Base-by-base conservation (phyloP, 768 basidiomycete species). In the Tylopilus sp. region DNA sequence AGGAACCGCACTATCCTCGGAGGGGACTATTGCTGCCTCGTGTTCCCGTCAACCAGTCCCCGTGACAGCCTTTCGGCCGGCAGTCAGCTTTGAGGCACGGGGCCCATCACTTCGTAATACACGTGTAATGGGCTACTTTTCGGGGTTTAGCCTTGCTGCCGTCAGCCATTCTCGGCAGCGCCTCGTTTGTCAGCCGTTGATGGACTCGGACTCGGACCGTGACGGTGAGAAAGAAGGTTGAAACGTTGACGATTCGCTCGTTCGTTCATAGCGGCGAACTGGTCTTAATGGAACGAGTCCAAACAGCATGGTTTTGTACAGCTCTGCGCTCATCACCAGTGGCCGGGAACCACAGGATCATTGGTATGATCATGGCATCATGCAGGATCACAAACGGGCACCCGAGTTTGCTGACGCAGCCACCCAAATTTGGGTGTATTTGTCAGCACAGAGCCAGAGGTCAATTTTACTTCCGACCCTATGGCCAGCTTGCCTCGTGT, bases 401-500 rank as follows among this genome's bases (percentile, higher is more conserved):
- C 52, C 60, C 57, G 56, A 25, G 40, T 54, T 61, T 53, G 59
- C 55, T 60, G 51, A 40, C 55, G 52, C 54, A 65, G 64, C 40
- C 33, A n/a, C 23, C 61, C 51, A 56, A 52, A 47, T 55, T 52
- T 51, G 50, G 59, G 13, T 11, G 1, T 35, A 28, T 67, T 65
- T 61, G 66, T 69, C 63, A 67, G 47, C 55, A 9, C 10, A 4
- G 20, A 28, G 31, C 48, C 40, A 36, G 15, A 59, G 11, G 22
- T 57, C 62, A 67, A 60, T 58, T 65, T 69, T 65, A 65, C 52
- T 47, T 44, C 33, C 33, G 44, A 46, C 48, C 53, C 48, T 52
- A 63, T 59, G 63, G 54, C 50, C 44, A 55, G 49, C 33, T 55
- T 12, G 59, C 67, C 69, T 70, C 69, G 62, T 68, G 64, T 55